Evolutionary conservation across 306 rosid species (phyloP).

Genomic region (Fragaria ananassa): DNA sequence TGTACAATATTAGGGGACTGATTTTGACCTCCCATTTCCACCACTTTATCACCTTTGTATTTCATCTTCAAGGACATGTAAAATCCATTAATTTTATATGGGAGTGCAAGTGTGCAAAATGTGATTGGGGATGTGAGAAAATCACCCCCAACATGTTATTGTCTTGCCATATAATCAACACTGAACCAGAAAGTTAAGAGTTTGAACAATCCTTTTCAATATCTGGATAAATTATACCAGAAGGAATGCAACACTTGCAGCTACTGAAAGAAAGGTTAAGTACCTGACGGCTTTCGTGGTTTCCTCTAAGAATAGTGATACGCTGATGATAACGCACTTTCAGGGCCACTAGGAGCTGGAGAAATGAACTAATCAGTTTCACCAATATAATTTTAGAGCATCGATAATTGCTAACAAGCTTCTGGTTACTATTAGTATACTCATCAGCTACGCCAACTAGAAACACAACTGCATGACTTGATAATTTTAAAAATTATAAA

Average conservation of each 20-base stretch:
- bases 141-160: background rate
- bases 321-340: constrained; percentile 95
- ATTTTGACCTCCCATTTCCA: background rate
- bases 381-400: constrained; percentile 9
- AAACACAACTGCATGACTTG: background rate
- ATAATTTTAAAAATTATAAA: background rate
- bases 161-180: background rate
- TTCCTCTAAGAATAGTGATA: constrained; percentile 97
- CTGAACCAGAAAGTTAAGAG: background rate
- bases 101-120: background rate
- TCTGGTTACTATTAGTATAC: background rate
- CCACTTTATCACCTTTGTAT: background rate
- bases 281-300: constrained; percentile 99
- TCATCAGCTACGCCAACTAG: background rate
- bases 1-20: background rate
- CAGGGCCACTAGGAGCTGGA: constrained; percentile 91
- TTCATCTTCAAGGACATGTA: background rate
- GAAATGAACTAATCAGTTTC: constrained; percentile 32
- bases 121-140: background rate
- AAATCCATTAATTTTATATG: background rate
- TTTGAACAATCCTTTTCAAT: background rate
- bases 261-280: constrained; percentile 15
- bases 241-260: background rate
- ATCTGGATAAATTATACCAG: background rate
- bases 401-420: background rate